These are phyloP conservation scores for Cladosporium sp. DNA, from an alignment of 2,329 filamentous ascomycete species.

Conservation along the genomic window DNA sequence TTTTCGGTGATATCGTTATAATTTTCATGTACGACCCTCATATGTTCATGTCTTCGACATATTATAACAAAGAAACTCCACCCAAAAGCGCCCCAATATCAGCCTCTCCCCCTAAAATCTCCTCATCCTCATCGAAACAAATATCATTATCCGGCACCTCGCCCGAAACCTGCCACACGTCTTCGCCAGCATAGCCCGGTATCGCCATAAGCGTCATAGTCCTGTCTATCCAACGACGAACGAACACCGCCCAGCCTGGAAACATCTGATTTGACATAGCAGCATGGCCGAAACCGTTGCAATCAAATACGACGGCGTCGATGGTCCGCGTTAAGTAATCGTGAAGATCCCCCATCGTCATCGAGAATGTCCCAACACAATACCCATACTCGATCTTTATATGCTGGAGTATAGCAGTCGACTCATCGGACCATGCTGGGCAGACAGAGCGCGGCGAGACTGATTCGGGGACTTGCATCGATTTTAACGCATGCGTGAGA, in stretches of 20 bases:
- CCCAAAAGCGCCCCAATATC: background rate
- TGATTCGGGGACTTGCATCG: background rate
- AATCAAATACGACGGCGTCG: background rate
- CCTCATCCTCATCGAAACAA: background rate
- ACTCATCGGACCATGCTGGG: background rate
- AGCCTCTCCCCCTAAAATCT: background rate
- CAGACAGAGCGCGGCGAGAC: background rate
- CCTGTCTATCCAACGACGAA: background rate
- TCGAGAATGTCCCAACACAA: background rate
- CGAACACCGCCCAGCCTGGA: background rate
- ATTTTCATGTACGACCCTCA: background rate
- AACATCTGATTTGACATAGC: background rate
- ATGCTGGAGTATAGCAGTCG: background rate
- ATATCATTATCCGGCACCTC: constrained; percentile 2
- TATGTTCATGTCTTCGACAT: background rate
- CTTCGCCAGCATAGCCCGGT: background rate
- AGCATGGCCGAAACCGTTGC: background rate
- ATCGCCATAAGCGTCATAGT: background rate
- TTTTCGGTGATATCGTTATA: too few species aligned
- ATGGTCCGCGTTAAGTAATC: background rate
- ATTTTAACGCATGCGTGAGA: background rate
- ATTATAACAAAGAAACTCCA: background rate
- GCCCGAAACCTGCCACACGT: background rate
- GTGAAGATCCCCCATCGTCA: background rate
- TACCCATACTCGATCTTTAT: background rate